These are phyloP conservation scores for Tolypocladium sp. DNA, from an alignment of 2,329 filamentous ascomycete genomes.

Conservation along the genomic window DNA sequence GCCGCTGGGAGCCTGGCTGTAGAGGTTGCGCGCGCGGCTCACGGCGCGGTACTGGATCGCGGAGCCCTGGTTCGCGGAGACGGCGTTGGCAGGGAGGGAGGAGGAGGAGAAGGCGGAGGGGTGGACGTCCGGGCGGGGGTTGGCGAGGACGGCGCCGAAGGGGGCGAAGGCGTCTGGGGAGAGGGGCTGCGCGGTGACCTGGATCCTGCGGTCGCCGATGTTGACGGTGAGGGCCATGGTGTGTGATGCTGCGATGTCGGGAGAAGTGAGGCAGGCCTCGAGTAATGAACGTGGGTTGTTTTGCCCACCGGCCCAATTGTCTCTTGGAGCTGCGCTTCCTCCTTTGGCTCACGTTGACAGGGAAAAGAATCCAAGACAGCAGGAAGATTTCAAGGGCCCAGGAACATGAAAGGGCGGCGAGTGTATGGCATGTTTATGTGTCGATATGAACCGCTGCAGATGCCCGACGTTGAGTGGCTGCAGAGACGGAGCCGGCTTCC, in stretches of 20 bases:
- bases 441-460: neutral
- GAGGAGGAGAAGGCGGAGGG: constrained; percentile 36
- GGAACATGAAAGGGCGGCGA: neutral
- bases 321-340: neutral
- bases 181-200: constrained; percentile 54
- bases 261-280: neutral
- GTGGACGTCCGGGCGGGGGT: constrained; percentile 52
- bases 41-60: constrained; percentile 81
- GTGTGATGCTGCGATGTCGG: neutral
- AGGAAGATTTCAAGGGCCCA: neutral
- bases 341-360: neutral
- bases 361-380: no score
- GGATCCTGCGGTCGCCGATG: constrained; percentile 12
- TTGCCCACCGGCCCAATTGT: no score
- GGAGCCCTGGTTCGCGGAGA: constrained; percentile 73
- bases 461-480: neutral
- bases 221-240: constrained; percentile 16
- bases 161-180: constrained; percentile 59
- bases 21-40: constrained; percentile 63
- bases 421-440: neutral
- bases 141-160: constrained; percentile 77
- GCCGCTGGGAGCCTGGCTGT: constrained; percentile 54
- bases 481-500: neutral
- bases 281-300: no score
- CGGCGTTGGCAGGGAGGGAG: constrained; percentile 35